Evolutionary conservation across 495 filamentous ascomycete genomes (phyloP).

Genomic region (Pyronema omphalodes): DNA sequence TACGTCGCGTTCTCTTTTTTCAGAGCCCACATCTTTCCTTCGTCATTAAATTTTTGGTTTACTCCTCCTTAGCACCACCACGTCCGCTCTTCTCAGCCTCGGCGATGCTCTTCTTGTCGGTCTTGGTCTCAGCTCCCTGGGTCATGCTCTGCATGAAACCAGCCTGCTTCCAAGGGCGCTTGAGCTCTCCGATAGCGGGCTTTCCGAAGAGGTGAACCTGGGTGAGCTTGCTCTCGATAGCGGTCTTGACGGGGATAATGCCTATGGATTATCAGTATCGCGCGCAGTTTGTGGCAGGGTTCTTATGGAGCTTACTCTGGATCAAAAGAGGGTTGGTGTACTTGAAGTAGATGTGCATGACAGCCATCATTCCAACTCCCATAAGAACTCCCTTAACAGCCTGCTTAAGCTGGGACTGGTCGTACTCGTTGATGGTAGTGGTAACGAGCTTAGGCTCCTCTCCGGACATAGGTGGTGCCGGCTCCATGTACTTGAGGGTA

Average conservation of each 20-base stretch:
- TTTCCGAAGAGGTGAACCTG: slow-evolving; percentile 88
- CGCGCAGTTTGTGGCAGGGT: not conserved
- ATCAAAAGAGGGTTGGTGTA: slow-evolving; percentile 98
- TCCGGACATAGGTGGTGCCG: slow-evolving; percentile 69
- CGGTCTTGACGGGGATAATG: slow-evolving; percentile 92
- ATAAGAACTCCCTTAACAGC: slow-evolving; percentile 76
- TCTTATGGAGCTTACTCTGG: slow-evolving; percentile 38
- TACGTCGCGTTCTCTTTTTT: no score
- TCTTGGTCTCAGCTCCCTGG: slow-evolving; percentile 54
- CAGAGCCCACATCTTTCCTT: no score
- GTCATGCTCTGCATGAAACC: slow-evolving; percentile 60
- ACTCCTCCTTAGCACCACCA: slow-evolving; percentile 84
- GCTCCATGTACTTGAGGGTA: slow-evolving; percentile 97
- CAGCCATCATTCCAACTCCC: slow-evolving; percentile 91
- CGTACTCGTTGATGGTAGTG: slow-evolving; percentile 88
- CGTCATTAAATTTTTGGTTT: slow-evolving; percentile 23
- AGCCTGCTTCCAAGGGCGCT: slow-evolving; percentile 80
- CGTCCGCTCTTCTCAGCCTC: slow-evolving; percentile 68
- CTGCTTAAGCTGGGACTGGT: slow-evolving; percentile 61
- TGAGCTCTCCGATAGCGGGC: slow-evolving; percentile 78
- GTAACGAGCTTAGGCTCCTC: slow-evolving; percentile 91
- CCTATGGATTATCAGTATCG: slow-evolving; percentile 21
- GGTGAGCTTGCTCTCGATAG: slow-evolving; percentile 79
- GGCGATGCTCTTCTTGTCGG: slow-evolving; percentile 91
- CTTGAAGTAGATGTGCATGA: slow-evolving; percentile 97